A percentile compares a stretch with the other conserved stretches of the same genome.
phyloP scores from a whole-genome alignment of 179 eudicot genomes.

The Beta macrorhiza region DNA sequence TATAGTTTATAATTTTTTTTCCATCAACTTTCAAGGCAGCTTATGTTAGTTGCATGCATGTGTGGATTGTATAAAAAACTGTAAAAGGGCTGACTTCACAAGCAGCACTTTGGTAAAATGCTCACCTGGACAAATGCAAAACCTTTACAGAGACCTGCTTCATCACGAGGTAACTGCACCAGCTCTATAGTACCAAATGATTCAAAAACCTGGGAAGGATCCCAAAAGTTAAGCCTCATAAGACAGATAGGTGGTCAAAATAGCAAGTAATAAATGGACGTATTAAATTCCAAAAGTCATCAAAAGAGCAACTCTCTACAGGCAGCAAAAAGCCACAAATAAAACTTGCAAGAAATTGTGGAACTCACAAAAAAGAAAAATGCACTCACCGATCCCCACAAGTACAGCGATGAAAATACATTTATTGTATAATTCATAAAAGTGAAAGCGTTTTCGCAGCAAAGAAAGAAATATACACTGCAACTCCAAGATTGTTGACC shows the following conservation, averaged over 20 bases:
- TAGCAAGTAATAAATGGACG: neutral
- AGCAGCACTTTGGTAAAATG: neutral
- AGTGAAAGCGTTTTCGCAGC: neutral
- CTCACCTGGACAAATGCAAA: slow-evolving; percentile 92
- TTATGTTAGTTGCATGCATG: neutral
- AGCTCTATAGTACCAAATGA: slow-evolving; percentile 89
- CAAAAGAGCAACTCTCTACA: neutral
- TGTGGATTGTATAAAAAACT: neutral
- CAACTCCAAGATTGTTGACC: neutral
- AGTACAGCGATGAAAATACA: neutral
- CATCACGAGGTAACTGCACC: slow-evolving; percentile 84
- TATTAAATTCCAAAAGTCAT: neutral
- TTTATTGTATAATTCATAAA: neutral
- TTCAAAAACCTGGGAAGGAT: slow-evolving; percentile 69
- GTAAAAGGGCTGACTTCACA: neutral
- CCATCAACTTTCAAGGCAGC: neutral
- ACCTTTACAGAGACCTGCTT: slow-evolving; percentile 82
- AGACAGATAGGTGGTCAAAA: neutral
- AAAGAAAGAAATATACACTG: neutral
- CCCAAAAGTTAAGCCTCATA: slow-evolving; percentile 6
- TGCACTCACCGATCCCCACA: neutral
- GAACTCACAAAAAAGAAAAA: neutral
- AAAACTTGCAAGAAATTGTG: neutral
- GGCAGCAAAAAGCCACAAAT: neutral
- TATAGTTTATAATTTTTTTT: neutral